These are phyloP conservation scores for Atkinsonella hypoxylon DNA, from an alignment of 2,329 filamentous ascomycete species.

Conservation along the genomic window DNA sequence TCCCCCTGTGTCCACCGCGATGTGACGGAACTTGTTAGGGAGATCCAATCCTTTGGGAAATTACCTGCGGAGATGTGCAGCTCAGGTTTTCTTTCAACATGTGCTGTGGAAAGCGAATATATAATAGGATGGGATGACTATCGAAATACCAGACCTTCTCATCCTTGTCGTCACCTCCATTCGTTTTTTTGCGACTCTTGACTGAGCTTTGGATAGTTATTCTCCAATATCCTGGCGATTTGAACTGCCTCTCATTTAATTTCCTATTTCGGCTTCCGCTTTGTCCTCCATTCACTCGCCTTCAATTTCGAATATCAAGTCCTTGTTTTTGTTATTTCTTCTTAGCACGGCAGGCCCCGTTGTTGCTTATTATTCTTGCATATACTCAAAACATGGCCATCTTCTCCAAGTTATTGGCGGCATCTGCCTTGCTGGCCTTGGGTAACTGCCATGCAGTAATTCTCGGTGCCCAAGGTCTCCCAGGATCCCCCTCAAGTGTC, in stretches of 20 bases:
- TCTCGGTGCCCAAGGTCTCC: constrained; percentile 31
- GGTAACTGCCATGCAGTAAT: constrained; percentile 31
- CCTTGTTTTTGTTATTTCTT: too few species aligned
- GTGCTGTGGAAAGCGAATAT: background rate
- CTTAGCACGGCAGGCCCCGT: background rate
- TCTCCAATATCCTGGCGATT: background rate
- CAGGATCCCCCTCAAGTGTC: constrained; percentile 32
- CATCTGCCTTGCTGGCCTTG: background rate
- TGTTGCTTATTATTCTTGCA: too few species aligned
- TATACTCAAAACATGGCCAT: background rate
- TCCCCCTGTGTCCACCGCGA: background rate
- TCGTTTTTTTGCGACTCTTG: background rate
- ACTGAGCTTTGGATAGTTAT: background rate
- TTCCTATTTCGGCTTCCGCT: background rate
- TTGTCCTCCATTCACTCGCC: background rate
- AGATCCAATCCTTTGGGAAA: background rate
- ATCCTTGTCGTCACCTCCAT: background rate
- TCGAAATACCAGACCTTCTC: background rate
- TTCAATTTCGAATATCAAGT: background rate
- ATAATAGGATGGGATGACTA: background rate
- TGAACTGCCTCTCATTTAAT: background rate
- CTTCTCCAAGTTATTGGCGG: background rate
- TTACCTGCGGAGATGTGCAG: background rate
- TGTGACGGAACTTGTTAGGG: background rate
- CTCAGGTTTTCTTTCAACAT: background rate